Evolutionary conservation across 2,329 filamentous ascomycete species (phyloP), one percentile per base, ranked within the genome.

Genomic region (Stagonosporopsis chrysanthemi): DNA sequence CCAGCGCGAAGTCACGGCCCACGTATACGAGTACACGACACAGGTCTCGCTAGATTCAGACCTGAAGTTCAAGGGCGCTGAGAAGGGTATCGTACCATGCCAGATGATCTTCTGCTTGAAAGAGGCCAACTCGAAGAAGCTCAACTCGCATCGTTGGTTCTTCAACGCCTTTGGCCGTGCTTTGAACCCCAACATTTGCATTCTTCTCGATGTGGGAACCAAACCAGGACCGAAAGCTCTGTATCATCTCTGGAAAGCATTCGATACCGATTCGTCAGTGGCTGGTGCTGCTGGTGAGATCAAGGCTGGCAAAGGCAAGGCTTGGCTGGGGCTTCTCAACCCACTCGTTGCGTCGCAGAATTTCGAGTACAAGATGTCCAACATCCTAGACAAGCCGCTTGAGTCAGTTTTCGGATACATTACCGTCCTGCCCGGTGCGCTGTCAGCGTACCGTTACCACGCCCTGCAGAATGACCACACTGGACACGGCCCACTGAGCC

Each of bases 331-430:
- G 61, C 83, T 99, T 15, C 81, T 99, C 42, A 99, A 99, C 70
- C 95, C 95, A 0, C 83, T 99, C 6, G 94, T 99, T 15, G 95
- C 95, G 0, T 96, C 92, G 42, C 95, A 99, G 71, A 99, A 99
- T 75, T 99, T 99, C 66, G 95, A 99, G 81, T 99, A 99, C 82
- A 99, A 99, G 78, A 97, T 99, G 92, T 97, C 92, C 38, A 99
- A 99, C 70, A 99, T 99, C 69, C 83, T 99, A 24, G 95, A 99
- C 75, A 99, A 99, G 77, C 95, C 95, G 0, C 82, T 99, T 2
- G 95, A 99, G 76, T 97, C 92, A 0, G 94, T 97, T 0, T 99
- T 99, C 75, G 95, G 95, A 2, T 99, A 98, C 74, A 99, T 99
- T 67, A 98, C 94, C 6, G 95, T 99, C 67, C 81, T 99, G 63